Evolutionary conservation across 2,329 filamentous ascomycete genomes (phyloP), one percentile per base, ranked within the genome.

Genomic region (Fusarium bactridioides): DNA sequence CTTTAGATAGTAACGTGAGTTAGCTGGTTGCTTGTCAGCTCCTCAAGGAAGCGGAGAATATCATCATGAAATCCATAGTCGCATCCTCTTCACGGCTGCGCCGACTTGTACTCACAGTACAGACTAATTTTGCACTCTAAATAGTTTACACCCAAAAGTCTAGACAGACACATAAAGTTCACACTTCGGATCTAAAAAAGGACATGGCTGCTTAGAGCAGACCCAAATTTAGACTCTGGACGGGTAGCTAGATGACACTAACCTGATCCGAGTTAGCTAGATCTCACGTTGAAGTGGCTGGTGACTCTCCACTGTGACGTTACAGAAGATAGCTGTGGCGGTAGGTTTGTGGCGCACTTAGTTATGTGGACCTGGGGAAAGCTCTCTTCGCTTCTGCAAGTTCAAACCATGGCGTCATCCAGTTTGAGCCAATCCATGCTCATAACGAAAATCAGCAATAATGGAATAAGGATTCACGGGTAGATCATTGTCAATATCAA

Each of bases 221-320:
- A 67, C 35, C 70, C 68, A 74, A 76, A 74, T 74, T 73, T 75
- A 67, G 63, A 61, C 61, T 76, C 66, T 59, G 59, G 62, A 73
- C 41, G 31, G 44, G 37, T 48, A 57, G 54, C 47, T 15, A 55
- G 65, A 74, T 67, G 57, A 23, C 12, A 51, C 74, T 76, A 74
- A 41, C 18, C 48, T 54, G 3, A 41, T 43, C 18, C 2, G 16
- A 48, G 44, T 41, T 55, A 59, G 62, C n/a, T 4, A 23, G 50
- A 64, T 54, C 55, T 51, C 18, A 19, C 10, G 11, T 18, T 18
- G 33, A 54, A 50, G 74, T 76, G 74, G 74, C 74, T 76, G 74
- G 58, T 63, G 61, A 37, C 19, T 37, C 35, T 27, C 56, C 64
- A 57, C 69, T 56, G 65, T 73, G 70, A 73, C 67, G 70, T 64